Evolutionary conservation across 495 filamentous ascomycete species (phyloP).

Genomic region (Podospora appendiculata): DNA sequence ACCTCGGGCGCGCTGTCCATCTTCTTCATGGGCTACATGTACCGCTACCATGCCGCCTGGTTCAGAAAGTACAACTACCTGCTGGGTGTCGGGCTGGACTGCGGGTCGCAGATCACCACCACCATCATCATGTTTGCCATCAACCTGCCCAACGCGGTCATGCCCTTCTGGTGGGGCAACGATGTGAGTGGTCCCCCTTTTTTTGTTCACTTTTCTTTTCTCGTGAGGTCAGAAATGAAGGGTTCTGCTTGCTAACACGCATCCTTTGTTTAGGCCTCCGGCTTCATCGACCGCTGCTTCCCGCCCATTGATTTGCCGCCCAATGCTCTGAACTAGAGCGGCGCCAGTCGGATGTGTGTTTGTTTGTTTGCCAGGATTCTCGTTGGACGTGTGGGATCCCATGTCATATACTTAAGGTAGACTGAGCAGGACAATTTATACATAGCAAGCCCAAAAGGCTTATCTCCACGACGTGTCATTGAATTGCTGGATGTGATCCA

Average conservation of each 20-base stretch:
- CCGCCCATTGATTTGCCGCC: neutral
- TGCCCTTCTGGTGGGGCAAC: constrained; percentile 15
- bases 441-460: too few relatives aligned
- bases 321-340: neutral
- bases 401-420: too few relatives aligned
- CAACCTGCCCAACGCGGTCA: constrained; percentile 1
- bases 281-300: constrained; percentile 3
- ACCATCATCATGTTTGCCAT: constrained; percentile 9
- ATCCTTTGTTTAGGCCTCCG: neutral
- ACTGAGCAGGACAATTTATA: too few relatives aligned
- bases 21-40: constrained; percentile 12
- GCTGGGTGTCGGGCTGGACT: constrained; percentile 44
- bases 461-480: too few relatives aligned
- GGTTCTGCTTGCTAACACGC: neutral
- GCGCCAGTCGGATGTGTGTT: neutral
- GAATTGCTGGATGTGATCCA: too few relatives aligned
- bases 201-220: neutral
- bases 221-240: too few relatives aligned
- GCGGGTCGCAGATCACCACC: constrained; percentile 29
- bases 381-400: too few relatives aligned
- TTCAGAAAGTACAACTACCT: constrained; percentile 46
- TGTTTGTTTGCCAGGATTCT: too few relatives aligned
- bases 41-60: constrained; percentile 9
- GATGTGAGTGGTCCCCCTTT: neutral
- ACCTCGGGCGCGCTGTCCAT: constrained; percentile 6